Evolutionary conservation across 2,329 filamentous ascomycete genomes (phyloP), one percentile per base, ranked within the genome.

Genomic region (Dendrostoma leiphaemia): DNA sequence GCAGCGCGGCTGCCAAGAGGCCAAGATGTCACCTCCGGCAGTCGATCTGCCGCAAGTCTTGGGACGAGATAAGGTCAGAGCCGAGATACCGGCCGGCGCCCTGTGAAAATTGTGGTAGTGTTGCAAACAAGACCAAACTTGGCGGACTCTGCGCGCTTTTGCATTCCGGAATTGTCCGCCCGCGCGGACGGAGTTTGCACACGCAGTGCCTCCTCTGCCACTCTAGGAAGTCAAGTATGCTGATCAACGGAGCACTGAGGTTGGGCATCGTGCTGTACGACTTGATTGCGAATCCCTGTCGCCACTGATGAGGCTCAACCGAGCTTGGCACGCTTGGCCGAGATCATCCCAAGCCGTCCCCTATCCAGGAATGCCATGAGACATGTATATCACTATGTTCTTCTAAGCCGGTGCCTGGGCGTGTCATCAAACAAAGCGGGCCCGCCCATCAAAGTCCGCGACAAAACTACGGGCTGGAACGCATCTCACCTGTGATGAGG

Each of bases 401-500:
- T n/a, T n/a, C n/a, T n/a, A n/a, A n/a, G n/a, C n/a, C n/a, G n/a
- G n/a, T n/a, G n/a, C n/a, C n/a, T n/a, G n/a, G 37, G 6, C 24
- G 43, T 3, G 47, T 53, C 43, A 40, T 43, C 53, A 55, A 41
- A 51, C n/a, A n/a, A n/a, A n/a, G n/a, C n/a, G n/a, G n/a, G n/a
- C n/a, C n/a, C n/a, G n/a, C n/a, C n/a, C n/a, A n/a, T n/a, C n/a
- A n/a, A n/a, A n/a, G n/a, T n/a, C n/a, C n/a, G n/a, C n/a, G n/a
- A n/a, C n/a, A n/a, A n/a, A n/a, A n/a, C n/a, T n/a, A n/a, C n/a
- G n/a, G n/a, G n/a, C n/a, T n/a, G n/a, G n/a, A n/a, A n/a, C n/a
- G n/a, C n/a, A n/a, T n/a, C n/a, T n/a, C n/a, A n/a, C n/a, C n/a
- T n/a, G n/a, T n/a, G n/a, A n/a, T n/a, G n/a, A n/a, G n/a, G n/a